phyloP scores from a whole-genome alignment of 345 rosid species.

The Rhizophora mangle region DNA sequence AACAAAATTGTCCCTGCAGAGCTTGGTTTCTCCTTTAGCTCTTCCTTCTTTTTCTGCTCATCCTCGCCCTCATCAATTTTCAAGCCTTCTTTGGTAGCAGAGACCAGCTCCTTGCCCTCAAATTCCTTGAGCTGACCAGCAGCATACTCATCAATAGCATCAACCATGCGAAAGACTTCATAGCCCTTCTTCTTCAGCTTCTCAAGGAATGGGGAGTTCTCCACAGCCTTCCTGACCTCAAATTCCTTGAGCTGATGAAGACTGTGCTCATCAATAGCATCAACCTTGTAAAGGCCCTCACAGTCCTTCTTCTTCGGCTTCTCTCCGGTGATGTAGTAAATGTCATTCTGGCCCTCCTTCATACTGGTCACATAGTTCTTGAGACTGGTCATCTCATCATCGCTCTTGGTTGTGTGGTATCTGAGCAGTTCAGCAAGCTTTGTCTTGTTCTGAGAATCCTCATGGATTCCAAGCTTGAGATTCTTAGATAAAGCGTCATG shows the following conservation, averaged over 20 bases:
- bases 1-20: no score
- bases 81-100: constrained; percentile 85
- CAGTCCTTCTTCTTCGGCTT: constrained; percentile 16
- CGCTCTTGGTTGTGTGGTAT: constrained; percentile 91
- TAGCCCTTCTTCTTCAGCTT: constrained; percentile 82
- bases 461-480: constrained; percentile 83
- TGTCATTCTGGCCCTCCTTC: constrained; percentile 86
- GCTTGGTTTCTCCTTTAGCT: constrained; percentile 41
- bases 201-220: constrained; percentile 95
- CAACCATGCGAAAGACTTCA: constrained; percentile 84
- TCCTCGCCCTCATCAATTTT: constrained; percentile 74
- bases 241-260: constrained; percentile 84
- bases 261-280: constrained; percentile 74
- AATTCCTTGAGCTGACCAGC: constrained; percentile 86
- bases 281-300: no score
- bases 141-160: constrained; percentile 81
- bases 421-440: constrained; percentile 81
- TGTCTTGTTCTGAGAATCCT: constrained; percentile 70
- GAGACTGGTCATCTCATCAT: constrained; percentile 80
- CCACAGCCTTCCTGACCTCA: constrained; percentile 70
- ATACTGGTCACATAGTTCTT: constrained; percentile 91
- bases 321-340: constrained; percentile 86
- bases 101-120: constrained; percentile 79
- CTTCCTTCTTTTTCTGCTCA: constrained; percentile 68
- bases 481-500: constrained; percentile 89